Evolutionary conservation across 2,329 filamentous ascomycete genomes (phyloP).

Genomic region (Neobulgaria alba): DNA sequence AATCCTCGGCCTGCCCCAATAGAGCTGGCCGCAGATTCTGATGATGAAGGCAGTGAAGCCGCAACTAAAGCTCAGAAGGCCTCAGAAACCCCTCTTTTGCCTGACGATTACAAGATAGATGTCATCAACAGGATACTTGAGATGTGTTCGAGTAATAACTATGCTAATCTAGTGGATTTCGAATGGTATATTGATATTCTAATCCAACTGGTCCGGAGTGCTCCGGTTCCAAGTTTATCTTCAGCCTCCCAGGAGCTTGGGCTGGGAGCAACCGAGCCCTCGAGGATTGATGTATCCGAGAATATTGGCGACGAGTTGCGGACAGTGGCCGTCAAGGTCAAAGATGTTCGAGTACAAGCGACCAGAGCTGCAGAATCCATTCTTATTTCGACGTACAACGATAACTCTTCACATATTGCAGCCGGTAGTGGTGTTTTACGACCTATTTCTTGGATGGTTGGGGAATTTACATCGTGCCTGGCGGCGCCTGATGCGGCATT

Average conservation of each 20-base stretch:
- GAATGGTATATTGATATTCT: slow-evolving; percentile 96
- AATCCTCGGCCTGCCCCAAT: slow-evolving; percentile 37
- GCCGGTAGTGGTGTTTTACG: slow-evolving; percentile 59
- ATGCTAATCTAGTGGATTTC: slow-evolving; percentile 78
- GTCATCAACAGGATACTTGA: slow-evolving; percentile 76
- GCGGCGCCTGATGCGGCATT: slow-evolving; percentile 63
- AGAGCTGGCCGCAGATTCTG: slow-evolving; percentile 37
- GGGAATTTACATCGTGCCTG: slow-evolving; percentile 75
- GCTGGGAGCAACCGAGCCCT: slow-evolving; percentile 6
- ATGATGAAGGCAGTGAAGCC: slow-evolving; percentile 47
- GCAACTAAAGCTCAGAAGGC: slow-evolving; percentile 38
- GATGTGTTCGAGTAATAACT: slow-evolving; percentile 87
- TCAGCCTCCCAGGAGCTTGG: slow-evolving; percentile 15
- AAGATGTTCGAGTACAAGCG: slow-evolving; percentile 70
- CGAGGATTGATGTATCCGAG: slow-evolving; percentile 44
- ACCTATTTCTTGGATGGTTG: slow-evolving; percentile 75
- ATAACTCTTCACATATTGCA: slow-evolving; percentile 45
- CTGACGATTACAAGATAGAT: slow-evolving; percentile 76
- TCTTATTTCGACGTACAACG: slow-evolving; percentile 51
- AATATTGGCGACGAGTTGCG: slow-evolving; percentile 77
- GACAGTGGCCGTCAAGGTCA: slow-evolving; percentile 87
- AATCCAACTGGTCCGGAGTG: slow-evolving; percentile 71
- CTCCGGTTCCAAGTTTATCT: slow-evolving; percentile 40
- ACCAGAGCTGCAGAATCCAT: slow-evolving; percentile 72
- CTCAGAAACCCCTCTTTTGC: slow-evolving; percentile 54